These are phyloP conservation scores for Penicillium lividum DNA, from an alignment of 495 filamentous ascomycete genomes.

Conservation along the genomic window DNA sequence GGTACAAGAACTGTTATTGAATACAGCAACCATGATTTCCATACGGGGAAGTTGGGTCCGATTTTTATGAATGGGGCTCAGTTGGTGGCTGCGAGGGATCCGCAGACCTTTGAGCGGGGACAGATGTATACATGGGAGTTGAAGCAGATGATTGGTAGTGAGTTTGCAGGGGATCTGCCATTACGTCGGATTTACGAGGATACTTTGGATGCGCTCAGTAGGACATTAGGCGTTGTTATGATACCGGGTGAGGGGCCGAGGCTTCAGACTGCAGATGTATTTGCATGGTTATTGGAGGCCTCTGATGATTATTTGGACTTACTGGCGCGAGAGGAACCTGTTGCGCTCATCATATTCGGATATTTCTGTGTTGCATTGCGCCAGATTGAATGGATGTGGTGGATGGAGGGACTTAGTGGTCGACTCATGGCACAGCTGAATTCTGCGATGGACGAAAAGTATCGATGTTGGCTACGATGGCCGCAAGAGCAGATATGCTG, in stretches of 20 bases:
- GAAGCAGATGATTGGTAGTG: constrained; percentile 9
- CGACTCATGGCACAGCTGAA: constrained; percentile 28
- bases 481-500: constrained; percentile 12
- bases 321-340: constrained; percentile 17
- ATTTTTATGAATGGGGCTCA: constrained; percentile 14
- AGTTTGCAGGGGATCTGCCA: background rate
- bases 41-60: constrained; percentile 10
- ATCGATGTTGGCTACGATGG: constrained; percentile 23
- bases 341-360: constrained; percentile 30
- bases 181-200: constrained; percentile 10
- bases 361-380: constrained; percentile 34
- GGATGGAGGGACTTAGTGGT: constrained; percentile 30
- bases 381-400: constrained; percentile 36
- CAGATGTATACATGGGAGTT: constrained; percentile 18
- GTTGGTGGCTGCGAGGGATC: constrained; percentile 1
- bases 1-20: constrained; percentile 40
- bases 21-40: constrained; percentile 11
- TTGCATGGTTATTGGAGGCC: constrained; percentile 25
- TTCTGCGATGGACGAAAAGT: constrained; percentile 16
- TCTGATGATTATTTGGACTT: constrained; percentile 29
- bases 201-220: constrained; percentile 13
- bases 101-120: constrained; percentile 15
- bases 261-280: constrained; percentile 25
- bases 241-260: constrained; percentile 7
- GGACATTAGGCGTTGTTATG: constrained; percentile 14